Percentiles rank a stretch among this genome's conserved stretches.
These are phyloP conservation scores for Helianthus tuberosus DNA, from an alignment of 129 eudicot genomes.

Conservation along the genomic window DNA sequence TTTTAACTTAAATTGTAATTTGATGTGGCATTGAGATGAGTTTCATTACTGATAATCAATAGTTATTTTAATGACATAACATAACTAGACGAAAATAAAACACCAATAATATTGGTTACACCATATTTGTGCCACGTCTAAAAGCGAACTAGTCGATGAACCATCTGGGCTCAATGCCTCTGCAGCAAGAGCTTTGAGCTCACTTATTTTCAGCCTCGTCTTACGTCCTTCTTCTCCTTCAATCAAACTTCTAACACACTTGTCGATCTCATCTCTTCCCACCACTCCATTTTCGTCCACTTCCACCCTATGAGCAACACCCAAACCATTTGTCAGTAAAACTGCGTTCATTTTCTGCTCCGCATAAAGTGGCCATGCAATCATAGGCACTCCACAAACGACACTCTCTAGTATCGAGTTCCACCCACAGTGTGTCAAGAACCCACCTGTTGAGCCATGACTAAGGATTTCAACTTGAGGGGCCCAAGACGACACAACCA, in stretches of 20 bases:
- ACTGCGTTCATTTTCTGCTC: constrained; percentile 44
- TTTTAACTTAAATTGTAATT: too few species aligned
- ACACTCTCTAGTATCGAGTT: constrained; percentile 45
- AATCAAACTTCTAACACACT: constrained; percentile 27
- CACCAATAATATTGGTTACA: neutral
- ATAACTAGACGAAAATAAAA: neutral
- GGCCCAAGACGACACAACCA: constrained; percentile 45
- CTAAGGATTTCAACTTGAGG: constrained; percentile 44
- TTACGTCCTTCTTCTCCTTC: constrained; percentile 35
- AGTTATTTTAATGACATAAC: neutral
- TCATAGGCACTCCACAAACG: constrained; percentile 41
- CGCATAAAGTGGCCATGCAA: constrained; percentile 49
- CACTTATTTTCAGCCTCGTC: constrained; percentile 27
- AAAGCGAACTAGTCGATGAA: constrained; percentile 27
- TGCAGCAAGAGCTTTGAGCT: constrained; percentile 7
- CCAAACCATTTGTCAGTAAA: constrained; percentile 24
- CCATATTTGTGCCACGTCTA: constrained; percentile 16
- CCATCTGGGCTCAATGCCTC: constrained; percentile 31
- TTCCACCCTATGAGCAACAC: constrained; percentile 31
- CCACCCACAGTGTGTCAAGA: constrained; percentile 52
- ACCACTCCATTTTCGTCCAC: constrained; percentile 42
- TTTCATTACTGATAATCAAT: too few species aligned
- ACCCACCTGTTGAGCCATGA: constrained; percentile 43
- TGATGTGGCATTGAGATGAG: too few species aligned
- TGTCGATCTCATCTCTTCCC: constrained; percentile 31